Evolutionary conservation across 768 basidiomycete species (phyloP), one percentile per base, ranked within the genome.

Genomic region (Kwoniella dejecticola): DNA sequence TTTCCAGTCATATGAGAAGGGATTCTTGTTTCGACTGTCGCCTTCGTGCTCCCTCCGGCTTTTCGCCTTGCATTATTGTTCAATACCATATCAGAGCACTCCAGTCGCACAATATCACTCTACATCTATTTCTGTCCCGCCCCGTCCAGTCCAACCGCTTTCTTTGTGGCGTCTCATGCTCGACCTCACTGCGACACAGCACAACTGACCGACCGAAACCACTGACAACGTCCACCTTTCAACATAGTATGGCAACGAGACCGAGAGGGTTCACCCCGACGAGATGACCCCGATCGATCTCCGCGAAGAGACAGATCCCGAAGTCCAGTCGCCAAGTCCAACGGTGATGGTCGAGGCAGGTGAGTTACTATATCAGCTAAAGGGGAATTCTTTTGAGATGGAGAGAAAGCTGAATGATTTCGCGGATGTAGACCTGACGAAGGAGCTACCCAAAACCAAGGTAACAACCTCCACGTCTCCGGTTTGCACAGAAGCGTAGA

Each of bases 251-350:
- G 72, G 72, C 72, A 74, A 60, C 49, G 65, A 38, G 48, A 65
- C 40, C 66, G 68, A 31, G 68, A 68, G 29, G 40, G 64, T 17
- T 69, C 70, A 24, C 70, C 68, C 26, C 55, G 71, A 49, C 53
- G 72, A 23, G 70, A 62, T 27, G 62, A 63, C 83, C 88, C 87
- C 74, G 82, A 86, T 83, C 87, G 89, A 84, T 89, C 88, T 82
- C 87, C 89, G 77, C 87, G 88, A 69, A 84, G 89, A 84, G 88
- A 90, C 74, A 82, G 82, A 81, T 88, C 90, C 10, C 62, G 65
- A 46, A 57, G 58, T 52, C 68, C 70, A 30, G 63, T 57, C 29
- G 67, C 61, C 44, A 64, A 89, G 80, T 38, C 44, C 11, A 87
- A 89, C 80, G 87, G 89, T 81, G 87, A 89, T 81, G 88, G 88